Conservation (phyloP, 176 grass and related monocot genomes). For the Lolium perenne region DNA sequence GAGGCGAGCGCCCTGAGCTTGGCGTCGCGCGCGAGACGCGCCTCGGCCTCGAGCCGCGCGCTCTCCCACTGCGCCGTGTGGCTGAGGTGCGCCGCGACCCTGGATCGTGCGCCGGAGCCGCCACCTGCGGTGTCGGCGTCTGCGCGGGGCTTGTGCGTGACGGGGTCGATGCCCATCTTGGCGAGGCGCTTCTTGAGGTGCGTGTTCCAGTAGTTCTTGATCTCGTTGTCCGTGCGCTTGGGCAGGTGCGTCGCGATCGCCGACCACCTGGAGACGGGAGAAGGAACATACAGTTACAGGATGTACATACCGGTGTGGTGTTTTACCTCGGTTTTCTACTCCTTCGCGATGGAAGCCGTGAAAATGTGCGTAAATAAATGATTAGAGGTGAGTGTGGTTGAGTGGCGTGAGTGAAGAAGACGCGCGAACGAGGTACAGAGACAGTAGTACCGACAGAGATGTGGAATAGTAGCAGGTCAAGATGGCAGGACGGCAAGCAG, state of each 20-base stretch:
- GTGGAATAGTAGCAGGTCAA: conserved; percentile 45
- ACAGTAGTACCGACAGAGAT: background rate
- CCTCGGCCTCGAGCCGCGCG: conserved; percentile 59
- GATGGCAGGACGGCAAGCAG: conserved; percentile 15
- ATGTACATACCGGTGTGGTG: background rate
- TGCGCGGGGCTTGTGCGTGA: conserved; percentile 71
- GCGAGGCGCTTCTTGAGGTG: conserved; percentile 80
- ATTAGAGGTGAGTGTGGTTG: conserved; percentile 50
- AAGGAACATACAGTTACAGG: background rate
- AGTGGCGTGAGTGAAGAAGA: background rate
- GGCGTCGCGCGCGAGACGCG: background rate
- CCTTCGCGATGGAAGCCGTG: background rate
- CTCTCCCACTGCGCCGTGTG: conserved; percentile 92
- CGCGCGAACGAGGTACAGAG: background rate
- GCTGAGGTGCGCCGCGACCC: conserved; percentile 71
- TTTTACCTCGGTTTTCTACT: too few relatives aligned
- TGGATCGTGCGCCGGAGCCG: conserved; percentile 21
- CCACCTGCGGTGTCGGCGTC: background rate
- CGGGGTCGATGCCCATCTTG: conserved; percentile 86
- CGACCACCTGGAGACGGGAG: conserved; percentile 57
- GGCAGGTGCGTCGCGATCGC: conserved; percentile 81
- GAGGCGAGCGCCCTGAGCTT: conserved; percentile 3
- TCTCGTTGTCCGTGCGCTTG: conserved; percentile 82
- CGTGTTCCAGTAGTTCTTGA: conserved; percentile 96
- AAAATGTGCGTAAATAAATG: conserved; percentile 28